These are phyloP conservation scores for Chimonanthus salicifolius DNA, from an alignment of 164 flowering plant species.

Conservation along the genomic window DNA sequence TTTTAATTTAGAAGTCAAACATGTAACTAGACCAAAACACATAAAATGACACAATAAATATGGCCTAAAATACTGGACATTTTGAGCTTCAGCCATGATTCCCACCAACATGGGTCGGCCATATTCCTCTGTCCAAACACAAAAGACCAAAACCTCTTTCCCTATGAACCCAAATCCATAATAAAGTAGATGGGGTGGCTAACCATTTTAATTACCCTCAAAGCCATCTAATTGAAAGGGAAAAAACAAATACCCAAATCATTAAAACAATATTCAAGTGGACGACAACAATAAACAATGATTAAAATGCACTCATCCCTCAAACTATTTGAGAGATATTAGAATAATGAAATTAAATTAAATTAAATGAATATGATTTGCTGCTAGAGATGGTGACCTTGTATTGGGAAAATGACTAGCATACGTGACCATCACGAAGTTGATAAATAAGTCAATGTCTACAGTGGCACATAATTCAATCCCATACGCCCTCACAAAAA, in stretches of 20 bases:
- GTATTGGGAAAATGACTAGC: neutral
- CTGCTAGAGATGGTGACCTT: neutral
- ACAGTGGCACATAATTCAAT: neutral
- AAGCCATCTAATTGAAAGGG: neutral
- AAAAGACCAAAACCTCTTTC: neutral
- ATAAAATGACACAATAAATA: neutral
- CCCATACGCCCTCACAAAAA: neutral
- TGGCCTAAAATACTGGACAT: neutral
- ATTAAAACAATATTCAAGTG: neutral
- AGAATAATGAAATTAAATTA: neutral
- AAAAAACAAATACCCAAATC: neutral
- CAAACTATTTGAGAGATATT: neutral
- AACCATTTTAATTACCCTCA: too few relatives aligned
- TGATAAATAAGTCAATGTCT: neutral
- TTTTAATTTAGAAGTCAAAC: too few relatives aligned
- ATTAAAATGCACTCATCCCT: neutral
- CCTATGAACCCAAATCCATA: neutral
- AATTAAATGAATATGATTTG: neutral
- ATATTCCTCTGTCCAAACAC: neutral
- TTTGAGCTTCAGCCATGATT: neutral
- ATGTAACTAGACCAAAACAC: neutral
- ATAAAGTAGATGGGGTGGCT: too few relatives aligned
- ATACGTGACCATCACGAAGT: constrained; percentile 5
- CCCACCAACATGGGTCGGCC: neutral
- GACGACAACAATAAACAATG: neutral